Base-by-base conservation (phyloP, 2,329 filamentous ascomycete species). In the Sarocladium kiliense region DNA sequence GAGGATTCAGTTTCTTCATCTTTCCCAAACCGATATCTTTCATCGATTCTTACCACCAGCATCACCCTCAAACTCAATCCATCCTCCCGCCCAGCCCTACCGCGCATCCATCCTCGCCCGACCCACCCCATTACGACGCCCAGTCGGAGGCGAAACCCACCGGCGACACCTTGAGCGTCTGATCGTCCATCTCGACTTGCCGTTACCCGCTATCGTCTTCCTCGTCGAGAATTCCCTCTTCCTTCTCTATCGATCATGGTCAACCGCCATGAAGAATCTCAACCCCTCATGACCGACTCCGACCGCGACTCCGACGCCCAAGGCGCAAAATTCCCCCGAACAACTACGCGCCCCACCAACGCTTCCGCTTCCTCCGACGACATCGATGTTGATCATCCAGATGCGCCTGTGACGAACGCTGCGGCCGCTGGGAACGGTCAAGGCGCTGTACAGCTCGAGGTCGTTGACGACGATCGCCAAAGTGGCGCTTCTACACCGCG, bases 401-500 rank as follows among this genome's bases (percentile, higher is more conserved):
- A 77, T 66, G 71, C 71, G 50, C 74, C 75, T n/a, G 66, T 76
- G 4, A 19, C 18, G 12, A 14, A 21, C 23, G 34, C 34, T 27
- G 14, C 50, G n/a, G 19, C 71, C 78, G 59, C 68, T 41, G 21
- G 50, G 3, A 26, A 18, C 27, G 30, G 47, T 18, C 30, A 32
- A 36, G 19, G 47, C n/a, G 47, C 27, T 9, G 27, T 34, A 27
- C 47, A 47, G n/a, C n/a, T 82, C 60, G 76, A 76, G 58, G 66
- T 73, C 51, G 73, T 70, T 54, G 66, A 75, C 56, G 69, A 73
- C 59, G 65, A 34, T 16, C 37, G 34, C 6, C 34, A 66, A 42
- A 69, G 62, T 62, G 63, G 62, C 27, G 63, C 74, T 34, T 76
- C 79, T 7, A 80, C 78, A n/a, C 82, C 82, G 56, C 79, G 81